These are phyloP conservation scores for Microcos paniculata DNA, from an alignment of 345 rosid genomes.

Conservation along the genomic window DNA sequence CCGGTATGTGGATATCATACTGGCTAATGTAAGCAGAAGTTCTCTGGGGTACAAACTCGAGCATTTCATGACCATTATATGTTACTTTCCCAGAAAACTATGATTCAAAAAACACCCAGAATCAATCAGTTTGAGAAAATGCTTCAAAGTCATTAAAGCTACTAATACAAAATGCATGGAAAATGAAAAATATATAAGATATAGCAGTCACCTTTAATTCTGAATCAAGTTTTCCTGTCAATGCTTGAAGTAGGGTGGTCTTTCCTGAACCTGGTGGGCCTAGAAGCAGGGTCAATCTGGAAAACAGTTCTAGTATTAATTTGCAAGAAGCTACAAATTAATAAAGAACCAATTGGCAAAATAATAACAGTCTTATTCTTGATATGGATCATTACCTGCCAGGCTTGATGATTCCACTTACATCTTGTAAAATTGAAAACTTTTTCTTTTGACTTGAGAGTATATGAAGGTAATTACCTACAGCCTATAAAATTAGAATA, in stretches of 20 bases:
- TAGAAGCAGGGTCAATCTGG: conserved; percentile 65
- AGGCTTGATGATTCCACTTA: conserved; percentile 69
- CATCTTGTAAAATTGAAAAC: conserved; percentile 47
- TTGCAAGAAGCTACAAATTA: background rate
- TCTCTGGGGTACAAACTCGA: conserved; percentile 70
- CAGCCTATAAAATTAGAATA: conserved; percentile 8
- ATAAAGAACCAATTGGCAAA: background rate
- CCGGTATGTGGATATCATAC: conserved; percentile 57
- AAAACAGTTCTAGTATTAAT: background rate
- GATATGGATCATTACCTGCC: conserved; percentile 35
- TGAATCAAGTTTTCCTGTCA: conserved; percentile 62
- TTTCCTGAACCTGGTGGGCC: conserved; percentile 95
- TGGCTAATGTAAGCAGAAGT: conserved; percentile 72
- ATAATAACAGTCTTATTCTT: background rate
- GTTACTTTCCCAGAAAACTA: conserved; percentile 60
- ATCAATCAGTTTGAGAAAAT: background rate
- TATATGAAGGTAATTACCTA: conserved; percentile 23
- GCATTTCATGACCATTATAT: conserved; percentile 56
- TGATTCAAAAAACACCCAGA: background rate
- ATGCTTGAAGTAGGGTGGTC: conserved; percentile 64
- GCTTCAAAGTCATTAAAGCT: background rate
- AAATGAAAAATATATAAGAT: background rate
- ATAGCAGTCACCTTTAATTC: conserved; percentile 36
- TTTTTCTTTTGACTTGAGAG: conserved; percentile 34
- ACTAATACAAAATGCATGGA: background rate